Evolutionary conservation across 345 rosid genomes (phyloP), one percentile per base, ranked within the genome.

Genomic region (Dipteronia sinensis): DNA sequence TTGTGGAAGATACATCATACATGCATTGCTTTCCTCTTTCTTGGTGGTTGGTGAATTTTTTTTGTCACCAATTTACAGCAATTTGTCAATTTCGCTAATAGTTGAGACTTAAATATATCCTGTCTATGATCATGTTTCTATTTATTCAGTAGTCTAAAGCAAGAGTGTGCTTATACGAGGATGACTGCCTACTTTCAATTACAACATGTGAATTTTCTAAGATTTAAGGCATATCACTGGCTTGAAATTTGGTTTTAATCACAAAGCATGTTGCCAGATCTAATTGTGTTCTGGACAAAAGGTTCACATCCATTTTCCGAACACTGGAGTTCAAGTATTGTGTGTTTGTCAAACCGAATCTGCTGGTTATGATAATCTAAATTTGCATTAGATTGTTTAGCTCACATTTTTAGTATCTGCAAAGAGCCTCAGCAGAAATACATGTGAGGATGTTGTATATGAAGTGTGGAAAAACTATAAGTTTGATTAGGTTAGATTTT

Each of bases 101-200:
- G 27, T 44, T 67, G 66, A 76, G 31, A 51, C 23, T 38, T 51
- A 7, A 59, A 27, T 47, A 9, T 47, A 4, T 40, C 40, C 27
- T 16, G 3, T 71, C 62, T 53, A 22, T 8, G 9, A 13, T 38
- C 40, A 22, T 38, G 31, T 53, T 51, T 55, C 6, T n/a, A 27
- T 65, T 34, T 66, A 16, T 65, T 10, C 3, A 7, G 20, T 10
- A 56, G 27, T 67, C 10, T 53, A 15, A 13, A 13, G 1, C 40
- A 55, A 76, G 63, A 29, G 56, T 22, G 34, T 55, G 10, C 46
- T 65, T 65, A 22, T 67, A n/a, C 23, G 1, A 67, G 27, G 72
- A 56, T 75, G 22, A 53, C n/a, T 75, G 10, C 42, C 67, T 27
- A 20, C 67, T 71, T 42, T 65, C 40, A 29, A 11, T 65, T 9